phyloP scores from a whole-genome alignment of 2,329 filamentous ascomycete species.

The Penicillium fuscoglaucum region DNA sequence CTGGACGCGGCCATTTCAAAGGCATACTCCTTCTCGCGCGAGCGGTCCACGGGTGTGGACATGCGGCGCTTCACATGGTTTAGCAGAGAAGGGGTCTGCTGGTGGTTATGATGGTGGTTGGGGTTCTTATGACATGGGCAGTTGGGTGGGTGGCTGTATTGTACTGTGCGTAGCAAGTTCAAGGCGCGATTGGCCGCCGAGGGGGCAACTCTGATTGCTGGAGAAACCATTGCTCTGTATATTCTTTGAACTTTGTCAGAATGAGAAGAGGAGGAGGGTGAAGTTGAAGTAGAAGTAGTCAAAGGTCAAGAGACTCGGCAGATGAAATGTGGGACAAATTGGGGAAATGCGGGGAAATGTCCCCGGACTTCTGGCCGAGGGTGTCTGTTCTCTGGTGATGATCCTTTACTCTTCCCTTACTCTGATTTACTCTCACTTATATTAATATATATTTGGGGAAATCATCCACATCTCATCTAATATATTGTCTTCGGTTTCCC shows the following conservation, averaged over 20 bases:
- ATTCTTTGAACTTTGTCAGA: neutral
- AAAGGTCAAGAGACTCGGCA: neutral
- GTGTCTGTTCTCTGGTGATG: neutral
- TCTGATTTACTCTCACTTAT: too few relatives aligned
- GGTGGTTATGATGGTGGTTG: conserved; percentile 73
- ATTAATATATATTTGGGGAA: too few relatives aligned
- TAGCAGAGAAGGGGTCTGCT: conserved; percentile 44
- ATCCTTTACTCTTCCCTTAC: too few relatives aligned
- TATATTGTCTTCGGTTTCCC: neutral
- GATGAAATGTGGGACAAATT: conserved; percentile 17
- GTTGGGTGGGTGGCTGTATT: conserved; percentile 80
- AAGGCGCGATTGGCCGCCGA: conserved; percentile 51
- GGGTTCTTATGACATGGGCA: conserved; percentile 95
- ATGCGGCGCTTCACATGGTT: conserved; percentile 61
- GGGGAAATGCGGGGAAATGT: conserved; percentile 23
- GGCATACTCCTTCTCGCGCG: conserved; percentile 87
- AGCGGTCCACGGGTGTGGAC: conserved; percentile 73
- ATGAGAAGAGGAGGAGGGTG: conserved; percentile 1
- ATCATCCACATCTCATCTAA: too few relatives aligned
- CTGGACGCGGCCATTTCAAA: conserved; percentile 98
- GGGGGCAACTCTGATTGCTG: conserved; percentile 47
- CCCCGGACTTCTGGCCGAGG: conserved; percentile 27
- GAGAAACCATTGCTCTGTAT: conserved; percentile 33
- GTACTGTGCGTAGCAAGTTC: conserved; percentile 78
- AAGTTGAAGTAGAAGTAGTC: conserved; percentile 6